These are phyloP conservation scores for Clarkia xantiana DNA, from an alignment of 345 rosid species.

Conservation along the genomic window DNA sequence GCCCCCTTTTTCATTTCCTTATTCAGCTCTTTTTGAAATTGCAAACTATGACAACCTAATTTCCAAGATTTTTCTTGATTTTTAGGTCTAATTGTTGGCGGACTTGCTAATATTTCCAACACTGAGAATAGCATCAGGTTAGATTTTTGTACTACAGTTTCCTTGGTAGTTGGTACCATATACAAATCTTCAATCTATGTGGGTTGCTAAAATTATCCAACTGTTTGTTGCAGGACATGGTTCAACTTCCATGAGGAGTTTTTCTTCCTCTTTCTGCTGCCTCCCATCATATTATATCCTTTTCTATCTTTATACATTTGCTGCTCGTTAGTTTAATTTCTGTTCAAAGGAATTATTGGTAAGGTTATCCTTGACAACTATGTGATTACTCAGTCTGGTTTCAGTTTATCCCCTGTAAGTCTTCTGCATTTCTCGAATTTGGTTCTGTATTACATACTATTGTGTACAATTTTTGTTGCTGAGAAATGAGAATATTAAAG, in stretches of 20 bases:
- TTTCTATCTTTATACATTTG: constrained; percentile 1
- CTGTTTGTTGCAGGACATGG: constrained; percentile 52
- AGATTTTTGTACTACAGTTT: constrained; percentile 2
- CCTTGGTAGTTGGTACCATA: not conserved
- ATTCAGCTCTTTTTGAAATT: too few species aligned
- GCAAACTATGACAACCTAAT: not conserved
- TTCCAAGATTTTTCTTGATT: not conserved
- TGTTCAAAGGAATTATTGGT: constrained; percentile 2
- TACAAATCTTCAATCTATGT: not conserved
- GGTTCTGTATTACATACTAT: not conserved
- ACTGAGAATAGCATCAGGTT: constrained; percentile 88
- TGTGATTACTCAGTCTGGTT: constrained; percentile 77
- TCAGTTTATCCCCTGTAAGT: constrained; percentile 86
- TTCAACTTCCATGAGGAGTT: constrained; percentile 98
- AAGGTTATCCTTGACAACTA: constrained; percentile 39
- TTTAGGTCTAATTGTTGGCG: constrained; percentile 77
- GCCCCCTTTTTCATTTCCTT: too few species aligned
- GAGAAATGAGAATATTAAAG: not conserved
- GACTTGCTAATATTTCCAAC: constrained; percentile 77
- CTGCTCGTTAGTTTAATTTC: not conserved
- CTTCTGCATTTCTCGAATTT: not conserved
- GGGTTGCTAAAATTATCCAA: too few species aligned
- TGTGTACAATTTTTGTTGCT: constrained; percentile 1
- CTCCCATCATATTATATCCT: constrained; percentile 98
- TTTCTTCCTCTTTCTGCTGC: constrained; percentile 85